phyloP scores from a whole-genome alignment of 2,329 filamentous ascomycete species.

The Alternaria arborescens region DNA sequence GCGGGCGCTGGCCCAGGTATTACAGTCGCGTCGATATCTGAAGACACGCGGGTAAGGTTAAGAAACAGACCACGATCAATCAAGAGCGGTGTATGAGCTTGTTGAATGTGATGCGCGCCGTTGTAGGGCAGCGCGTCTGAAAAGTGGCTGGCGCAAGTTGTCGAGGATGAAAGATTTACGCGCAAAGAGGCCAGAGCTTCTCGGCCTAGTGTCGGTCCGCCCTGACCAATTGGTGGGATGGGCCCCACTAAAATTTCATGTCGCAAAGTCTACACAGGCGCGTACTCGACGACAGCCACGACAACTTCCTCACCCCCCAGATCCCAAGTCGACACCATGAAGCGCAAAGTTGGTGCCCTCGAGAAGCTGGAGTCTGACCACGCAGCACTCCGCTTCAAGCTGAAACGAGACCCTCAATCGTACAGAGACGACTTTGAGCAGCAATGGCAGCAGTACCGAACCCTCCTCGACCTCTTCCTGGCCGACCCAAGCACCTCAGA shows the following conservation, averaged over 20 bases:
- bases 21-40: conserved; percentile 24
- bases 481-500: conserved; percentile 80
- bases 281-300: neutral
- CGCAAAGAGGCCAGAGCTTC: conserved; percentile 19
- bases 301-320: neutral
- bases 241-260: conserved; percentile 30
- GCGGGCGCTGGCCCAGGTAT: conserved; percentile 44
- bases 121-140: conserved; percentile 11
- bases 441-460: conserved; percentile 91
- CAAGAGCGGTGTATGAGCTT: conserved; percentile 1
- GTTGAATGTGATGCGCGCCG: conserved; percentile 8
- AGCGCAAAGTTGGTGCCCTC: conserved; percentile 88
- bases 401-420: conserved; percentile 76
- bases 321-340: conserved; percentile 58
- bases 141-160: conserved; percentile 6
- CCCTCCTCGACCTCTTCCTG: conserved; percentile 90
- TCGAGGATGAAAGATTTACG: conserved; percentile 19
- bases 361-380: conserved; percentile 85
- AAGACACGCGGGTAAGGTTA: conserved; percentile 3
- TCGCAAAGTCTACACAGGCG: conserved; percentile 22
- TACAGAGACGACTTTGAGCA: conserved; percentile 81
- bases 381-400: conserved; percentile 86
- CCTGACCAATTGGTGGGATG: conserved; percentile 16
- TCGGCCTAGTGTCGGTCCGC: conserved; percentile 26
- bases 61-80: neutral